Evolutionary conservation across 1,139 yeast species (phyloP), one percentile per base, ranked within the genome.

Genomic region (Protomyces macrosporus): DNA sequence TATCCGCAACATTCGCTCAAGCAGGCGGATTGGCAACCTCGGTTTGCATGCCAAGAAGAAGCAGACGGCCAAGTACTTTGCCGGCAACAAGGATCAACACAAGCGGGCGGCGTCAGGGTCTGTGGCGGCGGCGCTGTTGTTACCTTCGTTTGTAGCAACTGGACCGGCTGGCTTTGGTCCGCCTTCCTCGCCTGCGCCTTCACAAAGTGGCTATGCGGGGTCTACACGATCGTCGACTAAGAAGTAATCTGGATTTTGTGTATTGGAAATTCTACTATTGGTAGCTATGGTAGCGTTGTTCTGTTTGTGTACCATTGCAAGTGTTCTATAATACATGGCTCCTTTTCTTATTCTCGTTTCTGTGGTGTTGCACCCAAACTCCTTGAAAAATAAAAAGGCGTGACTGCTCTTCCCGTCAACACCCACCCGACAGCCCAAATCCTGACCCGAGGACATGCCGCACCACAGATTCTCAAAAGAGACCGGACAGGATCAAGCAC

Each of bases 1-100:
- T 66, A 64, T 77, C 64, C 73, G 74, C 67, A 69, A 67, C n/a
- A 71, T 78, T 45, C 75, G 77, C 52, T 80, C 81, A 23, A 79
- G 79, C 30, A 53, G 67, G n/a, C 57, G 64, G n/a, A 55, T 57
- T 33, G 66, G 66, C 14, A 37, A 57, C 3, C 48, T 53, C 33
- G 55, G 57, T 51, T 16, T 50, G 51, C 62, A 57, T 32, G 52
- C 53, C 58, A 33, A 42, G 32, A n/a, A 30, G 10, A 51, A 52
- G 55, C 32, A 55, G 37, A 58, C 62, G 33, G 45, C 33, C 10
- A 58, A 58, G 33, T 58, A 58, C 56, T 58, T 58, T 50, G 56
- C 42, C 4, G 62, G 62, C 9, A 55, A 58, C 53, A 58, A 58
- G 62, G 62, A 58, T 39, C 42, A 55, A 34, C 53, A 58, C 56